Evolutionary conservation across 1,284 basidiomycete genomes (phyloP).

Genomic region (Volvariella volvacea): DNA sequence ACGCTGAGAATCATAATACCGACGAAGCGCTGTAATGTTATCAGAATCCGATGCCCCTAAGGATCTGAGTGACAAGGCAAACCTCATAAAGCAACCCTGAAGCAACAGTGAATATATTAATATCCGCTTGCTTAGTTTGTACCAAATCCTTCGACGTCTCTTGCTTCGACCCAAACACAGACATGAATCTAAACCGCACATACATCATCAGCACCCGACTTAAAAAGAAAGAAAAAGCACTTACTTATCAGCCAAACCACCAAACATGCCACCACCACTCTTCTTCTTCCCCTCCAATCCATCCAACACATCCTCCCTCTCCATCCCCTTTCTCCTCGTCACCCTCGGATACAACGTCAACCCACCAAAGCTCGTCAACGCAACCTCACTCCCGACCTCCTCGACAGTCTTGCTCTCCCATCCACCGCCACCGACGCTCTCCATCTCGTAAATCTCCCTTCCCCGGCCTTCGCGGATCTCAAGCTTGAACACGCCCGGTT

Average conservation of each 20-base stretch:
- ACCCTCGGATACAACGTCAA: slow-evolving; percentile 84
- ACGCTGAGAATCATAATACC: slow-evolving; percentile 99
- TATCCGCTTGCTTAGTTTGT: slow-evolving; percentile 56
- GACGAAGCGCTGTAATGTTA: slow-evolving; percentile 76
- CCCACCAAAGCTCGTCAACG: slow-evolving; percentile 83
- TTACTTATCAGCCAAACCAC: slow-evolving; percentile 43
- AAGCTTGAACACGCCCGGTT: slow-evolving; percentile 81
- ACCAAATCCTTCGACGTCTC: slow-evolving; percentile 15
- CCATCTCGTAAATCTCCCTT: slow-evolving; percentile 73
- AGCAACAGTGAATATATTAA: slow-evolving; percentile 99
- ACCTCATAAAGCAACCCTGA: slow-evolving; percentile 96
- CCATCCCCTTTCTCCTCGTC: slow-evolving; percentile 68
- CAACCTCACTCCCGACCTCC: slow-evolving; percentile 63
- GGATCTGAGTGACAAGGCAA: slow-evolving; percentile 10
- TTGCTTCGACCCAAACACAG: slow-evolving; percentile 39
- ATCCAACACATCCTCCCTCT: slow-evolving; percentile 72
- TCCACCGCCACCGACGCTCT: slow-evolving; percentile 79
- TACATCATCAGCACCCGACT: slow-evolving; percentile 2
- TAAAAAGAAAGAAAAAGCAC: slow-evolving; percentile 12
- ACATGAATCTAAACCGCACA: slow-evolving; percentile 38
- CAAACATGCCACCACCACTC: slow-evolving; percentile 32
- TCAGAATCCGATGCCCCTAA: not conserved
- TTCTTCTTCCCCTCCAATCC: slow-evolving; percentile 29
- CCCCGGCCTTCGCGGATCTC: slow-evolving; percentile 81
- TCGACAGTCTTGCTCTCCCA: slow-evolving; percentile 72